Evolutionary conservation across 2,329 filamentous ascomycete genomes (phyloP), one percentile per base, ranked within the genome.

Genomic region (Cladosporium sp.): DNA sequence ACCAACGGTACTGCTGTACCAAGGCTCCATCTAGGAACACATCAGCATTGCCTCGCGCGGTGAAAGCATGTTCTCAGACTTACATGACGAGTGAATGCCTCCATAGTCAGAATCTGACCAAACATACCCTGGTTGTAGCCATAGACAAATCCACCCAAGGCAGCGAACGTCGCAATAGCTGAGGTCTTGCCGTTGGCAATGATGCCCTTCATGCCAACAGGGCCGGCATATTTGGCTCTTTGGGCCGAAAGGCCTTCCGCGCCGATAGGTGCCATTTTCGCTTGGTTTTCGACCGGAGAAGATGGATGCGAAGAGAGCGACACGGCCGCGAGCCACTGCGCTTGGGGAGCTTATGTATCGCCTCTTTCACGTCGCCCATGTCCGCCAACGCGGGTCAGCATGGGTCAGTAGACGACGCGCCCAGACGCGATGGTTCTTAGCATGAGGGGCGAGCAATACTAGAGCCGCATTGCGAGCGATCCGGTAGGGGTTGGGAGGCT

Each of bases 61-160:
- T 38, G 12, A 47, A 20, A 19, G 12, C 22, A 8, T 7, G 12
- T 12, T 35, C 5, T 27, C 9, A 9, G 32, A 35, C 40, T 20
- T 20, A 52, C 52, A n/a, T 45, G 43, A 19, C 20, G 40, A 19
- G 52, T 51, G 41, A 61, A 61, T 3, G 58, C 54, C 8, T 35
- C 47, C 59, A 60, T 61, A 9, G 57, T 57, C 38, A 61, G 46
- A 25, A 61, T 54, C 35, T 56, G 54, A 25, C 55, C 53, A 27
- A 61, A 61, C 55, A 61, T 59, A 35, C 59, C 59, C 38, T 61
- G 59, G 50, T 61, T 60, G 57, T 59, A 61, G 16, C 59, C 59
- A 55, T 61, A 61, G 7, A 61, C 51, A 22, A 61, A 53, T 32
- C 59, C 59, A 53, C 59, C 59, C 9, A 61, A 51, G n/a, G 55